These are phyloP conservation scores for Aspergillus versicolor DNA, from an alignment of 2,329 filamentous ascomycete genomes.

Conservation along the genomic window DNA sequence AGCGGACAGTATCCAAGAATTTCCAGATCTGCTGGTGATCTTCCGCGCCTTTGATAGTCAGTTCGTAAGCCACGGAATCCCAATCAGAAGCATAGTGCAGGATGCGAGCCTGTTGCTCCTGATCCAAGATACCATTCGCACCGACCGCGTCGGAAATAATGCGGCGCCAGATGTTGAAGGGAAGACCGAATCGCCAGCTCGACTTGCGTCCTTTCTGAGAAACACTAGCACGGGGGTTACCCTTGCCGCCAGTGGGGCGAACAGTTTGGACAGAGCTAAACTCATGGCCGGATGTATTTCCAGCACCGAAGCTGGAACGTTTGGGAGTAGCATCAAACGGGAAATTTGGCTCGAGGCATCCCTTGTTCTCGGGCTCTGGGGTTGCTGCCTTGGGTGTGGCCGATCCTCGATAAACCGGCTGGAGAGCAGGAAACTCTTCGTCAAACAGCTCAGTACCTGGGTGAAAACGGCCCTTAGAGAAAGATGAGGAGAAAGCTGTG, in stretches of 20 bases:
- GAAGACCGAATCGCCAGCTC: slow-evolving; percentile 26
- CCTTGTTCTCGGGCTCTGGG: background rate
- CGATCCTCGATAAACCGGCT: background rate
- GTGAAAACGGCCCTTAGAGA: slow-evolving; percentile 15
- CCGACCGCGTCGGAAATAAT: slow-evolving; percentile 31
- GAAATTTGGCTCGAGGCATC: background rate
- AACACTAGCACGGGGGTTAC: background rate
- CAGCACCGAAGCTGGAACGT: background rate
- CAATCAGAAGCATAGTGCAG: slow-evolving; percentile 35
- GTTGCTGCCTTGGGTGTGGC: too few species aligned
- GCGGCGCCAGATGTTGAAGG: slow-evolving; percentile 27
- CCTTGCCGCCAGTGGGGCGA: slow-evolving; percentile 9
- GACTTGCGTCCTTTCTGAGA: slow-evolving; percentile 11
- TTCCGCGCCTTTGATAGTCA: slow-evolving; percentile 29
- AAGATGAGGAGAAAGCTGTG: background rate
- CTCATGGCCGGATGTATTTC: background rate
- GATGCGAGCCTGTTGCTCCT: slow-evolving; percentile 29
- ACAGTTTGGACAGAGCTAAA: background rate
- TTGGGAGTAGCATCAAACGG: background rate
- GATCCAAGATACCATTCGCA: slow-evolving; percentile 25
- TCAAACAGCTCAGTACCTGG: slow-evolving; percentile 17
- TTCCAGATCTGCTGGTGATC: slow-evolving; percentile 37
- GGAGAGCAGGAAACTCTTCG: slow-evolving; percentile 22
- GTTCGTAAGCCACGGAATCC: slow-evolving; percentile 28
- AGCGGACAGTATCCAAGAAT: slow-evolving; percentile 32